A percentile compares a stretch with the other conserved stretches of the same genome.
Conservation (phyloP, 495 filamentous ascomycete species). For the Stereocaulon alpinum region DNA sequence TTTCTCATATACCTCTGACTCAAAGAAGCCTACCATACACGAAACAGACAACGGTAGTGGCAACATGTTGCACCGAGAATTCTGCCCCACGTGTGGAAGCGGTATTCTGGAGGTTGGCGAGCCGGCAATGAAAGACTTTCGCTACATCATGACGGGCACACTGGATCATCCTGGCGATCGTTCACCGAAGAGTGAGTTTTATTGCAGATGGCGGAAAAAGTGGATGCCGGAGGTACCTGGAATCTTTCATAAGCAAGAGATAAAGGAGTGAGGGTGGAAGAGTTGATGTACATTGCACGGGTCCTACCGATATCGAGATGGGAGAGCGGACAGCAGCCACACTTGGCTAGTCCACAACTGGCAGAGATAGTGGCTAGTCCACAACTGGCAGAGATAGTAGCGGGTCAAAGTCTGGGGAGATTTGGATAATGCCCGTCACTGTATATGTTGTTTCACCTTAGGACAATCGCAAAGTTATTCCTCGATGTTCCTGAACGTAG, state of each 20-base stretch:
- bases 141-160: constrained; percentile 54
- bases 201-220: constrained; percentile 42
- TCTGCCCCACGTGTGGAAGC: constrained; percentile 52
- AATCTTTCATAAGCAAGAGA: constrained; percentile 50
- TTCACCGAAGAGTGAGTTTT: constrained; percentile 62
- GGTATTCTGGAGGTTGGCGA: constrained; percentile 48
- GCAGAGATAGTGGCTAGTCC: no score
- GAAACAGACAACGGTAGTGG: constrained; percentile 49
- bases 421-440: no score
- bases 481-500: constrained; percentile 59
- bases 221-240: constrained; percentile 38
- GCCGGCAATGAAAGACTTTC: constrained; percentile 34
- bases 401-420: no score
- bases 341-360: no score
- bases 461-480: constrained; percentile 82
- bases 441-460: constrained; percentile 27
- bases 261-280: constrained; percentile 36
- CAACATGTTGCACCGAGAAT: constrained; percentile 46
- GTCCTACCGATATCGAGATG: no score
- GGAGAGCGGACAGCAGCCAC: no score
- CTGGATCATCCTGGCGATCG: constrained; percentile 51
- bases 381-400: no score
- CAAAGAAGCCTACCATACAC: constrained; percentile 38
- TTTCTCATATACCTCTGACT: constrained; percentile 29
- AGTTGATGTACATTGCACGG: not conserved